Evolutionary conservation across 1,139 yeast genomes (phyloP).

Genomic region (Tardiomyces blankii): DNA sequence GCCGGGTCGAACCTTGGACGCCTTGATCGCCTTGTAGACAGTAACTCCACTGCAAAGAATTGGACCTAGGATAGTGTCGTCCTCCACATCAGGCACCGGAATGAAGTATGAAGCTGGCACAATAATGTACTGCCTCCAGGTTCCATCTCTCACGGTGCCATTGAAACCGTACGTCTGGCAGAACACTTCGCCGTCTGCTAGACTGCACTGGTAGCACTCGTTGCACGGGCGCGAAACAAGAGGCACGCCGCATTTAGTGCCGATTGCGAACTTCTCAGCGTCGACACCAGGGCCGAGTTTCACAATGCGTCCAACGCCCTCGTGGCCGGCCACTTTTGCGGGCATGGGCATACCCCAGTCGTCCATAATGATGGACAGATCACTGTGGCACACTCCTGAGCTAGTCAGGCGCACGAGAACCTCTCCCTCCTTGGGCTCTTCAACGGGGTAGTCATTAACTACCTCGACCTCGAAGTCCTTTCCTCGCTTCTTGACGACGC

Average conservation of each 20-base stretch:
- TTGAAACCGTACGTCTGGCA: conserved; percentile 70
- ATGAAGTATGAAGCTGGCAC: conserved; percentile 76
- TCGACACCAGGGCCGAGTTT: conserved; percentile 57
- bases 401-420: conserved; percentile 45
- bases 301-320: conserved; percentile 78
- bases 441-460: neutral
- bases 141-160: conserved; percentile 54
- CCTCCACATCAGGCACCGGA: conserved; percentile 55
- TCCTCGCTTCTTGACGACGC: neutral
- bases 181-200: conserved; percentile 55
- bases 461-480: neutral
- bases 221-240: conserved; percentile 63
- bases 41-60: conserved; percentile 76
- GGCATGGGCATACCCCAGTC: conserved; percentile 45
- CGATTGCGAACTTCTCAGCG: conserved; percentile 48
- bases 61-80: conserved; percentile 67
- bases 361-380: conserved; percentile 59
- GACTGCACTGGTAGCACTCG: conserved; percentile 57
- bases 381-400: conserved; percentile 31
- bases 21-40: conserved; percentile 72
- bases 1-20: conserved; percentile 55
- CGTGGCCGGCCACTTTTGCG: conserved; percentile 69
- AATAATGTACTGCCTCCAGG: conserved; percentile 78
- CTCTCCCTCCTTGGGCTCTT: conserved; percentile 21
- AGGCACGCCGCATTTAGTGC: conserved; percentile 71